Conservation (phyloP, 345 rosid species). For the Leavenworthia alabamica region DNA sequence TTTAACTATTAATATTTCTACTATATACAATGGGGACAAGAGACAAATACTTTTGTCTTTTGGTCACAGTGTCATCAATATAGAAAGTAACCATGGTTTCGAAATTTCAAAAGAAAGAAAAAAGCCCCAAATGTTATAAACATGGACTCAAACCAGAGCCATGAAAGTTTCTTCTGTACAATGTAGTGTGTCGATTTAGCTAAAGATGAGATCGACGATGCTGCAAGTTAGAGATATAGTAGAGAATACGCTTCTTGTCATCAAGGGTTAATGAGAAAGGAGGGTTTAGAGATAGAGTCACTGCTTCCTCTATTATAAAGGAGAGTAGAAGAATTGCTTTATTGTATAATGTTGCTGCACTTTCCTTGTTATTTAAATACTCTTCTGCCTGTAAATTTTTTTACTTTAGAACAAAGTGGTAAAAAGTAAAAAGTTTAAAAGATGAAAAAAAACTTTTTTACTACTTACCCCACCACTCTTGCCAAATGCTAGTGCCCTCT, state of each 20-base stretch:
- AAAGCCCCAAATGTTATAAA: slow-evolving; percentile 11
- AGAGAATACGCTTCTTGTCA: slow-evolving; percentile 45
- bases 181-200: slow-evolving; percentile 4
- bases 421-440: background rate
- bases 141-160: slow-evolving; percentile 6
- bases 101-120: background rate
- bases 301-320: slow-evolving; percentile 56
- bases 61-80: slow-evolving; percentile 16
- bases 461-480: slow-evolving; percentile 58
- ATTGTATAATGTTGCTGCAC: slow-evolving; percentile 50
- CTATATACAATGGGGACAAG: slow-evolving; percentile 11
- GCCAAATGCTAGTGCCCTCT: slow-evolving; percentile 50
- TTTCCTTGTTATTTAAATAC: slow-evolving; percentile 45
- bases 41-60: slow-evolving; percentile 21
- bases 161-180: slow-evolving; percentile 25
- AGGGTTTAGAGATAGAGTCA: slow-evolving; percentile 49
- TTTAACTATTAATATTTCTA: slow-evolving; percentile 4
- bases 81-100: slow-evolving; percentile 17
- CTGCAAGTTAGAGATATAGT: slow-evolving; percentile 51
- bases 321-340: slow-evolving; percentile 64
- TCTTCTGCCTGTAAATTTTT: slow-evolving; percentile 66
- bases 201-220: slow-evolving; percentile 44
- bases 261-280: slow-evolving; percentile 47
- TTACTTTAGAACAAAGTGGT: background rate
- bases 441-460: background rate